A percentile compares a stretch with the other conserved stretches of the same genome.
Evolutionary conservation across 441 rosid genomes (phyloP).

Genomic region (Pelargonium citronellum): DNA sequence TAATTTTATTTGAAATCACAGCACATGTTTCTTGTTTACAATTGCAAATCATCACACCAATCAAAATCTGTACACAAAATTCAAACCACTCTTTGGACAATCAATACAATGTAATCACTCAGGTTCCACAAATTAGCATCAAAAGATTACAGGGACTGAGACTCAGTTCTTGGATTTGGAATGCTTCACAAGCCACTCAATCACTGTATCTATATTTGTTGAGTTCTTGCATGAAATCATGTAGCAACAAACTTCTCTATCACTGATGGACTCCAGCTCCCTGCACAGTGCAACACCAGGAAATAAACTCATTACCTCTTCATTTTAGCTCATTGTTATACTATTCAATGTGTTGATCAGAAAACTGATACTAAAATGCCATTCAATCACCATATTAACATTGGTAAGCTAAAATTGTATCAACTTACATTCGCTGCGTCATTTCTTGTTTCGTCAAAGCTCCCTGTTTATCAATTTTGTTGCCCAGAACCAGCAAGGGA

Average conservation of each 20-base stretch:
- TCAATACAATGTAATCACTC: conserved; percentile 15
- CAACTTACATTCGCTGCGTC: conserved; percentile 37
- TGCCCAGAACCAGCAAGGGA: conserved; percentile 43
- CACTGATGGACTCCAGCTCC: conserved; percentile 42
- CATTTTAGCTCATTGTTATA: too few species aligned
- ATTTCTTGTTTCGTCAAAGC: conserved; percentile 34
- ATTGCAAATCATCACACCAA: conserved; percentile 19
- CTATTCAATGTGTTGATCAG: background rate
- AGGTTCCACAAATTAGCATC: background rate
- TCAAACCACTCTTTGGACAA: conserved; percentile 22
- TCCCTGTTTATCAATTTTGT: conserved; percentile 40
- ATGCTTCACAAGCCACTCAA: conserved; percentile 60
- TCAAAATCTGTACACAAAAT: conserved; percentile 29
- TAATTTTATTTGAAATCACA: conserved; percentile 24
- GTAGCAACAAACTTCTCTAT: conserved; percentile 53
- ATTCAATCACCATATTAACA: background rate
- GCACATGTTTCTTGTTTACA: conserved; percentile 21
- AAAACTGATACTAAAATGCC: background rate
- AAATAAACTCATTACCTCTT: too few species aligned
- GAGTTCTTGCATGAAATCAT: conserved; percentile 64
- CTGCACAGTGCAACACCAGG: conserved; percentile 25
- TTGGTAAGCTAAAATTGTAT: background rate
- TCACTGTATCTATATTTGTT: conserved; percentile 46
- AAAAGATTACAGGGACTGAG: conserved; percentile 14
- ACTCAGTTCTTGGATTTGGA: conserved; percentile 47